Conservation (phyloP, 345 rosid genomes). For the Nephelium lappaceum region DNA sequence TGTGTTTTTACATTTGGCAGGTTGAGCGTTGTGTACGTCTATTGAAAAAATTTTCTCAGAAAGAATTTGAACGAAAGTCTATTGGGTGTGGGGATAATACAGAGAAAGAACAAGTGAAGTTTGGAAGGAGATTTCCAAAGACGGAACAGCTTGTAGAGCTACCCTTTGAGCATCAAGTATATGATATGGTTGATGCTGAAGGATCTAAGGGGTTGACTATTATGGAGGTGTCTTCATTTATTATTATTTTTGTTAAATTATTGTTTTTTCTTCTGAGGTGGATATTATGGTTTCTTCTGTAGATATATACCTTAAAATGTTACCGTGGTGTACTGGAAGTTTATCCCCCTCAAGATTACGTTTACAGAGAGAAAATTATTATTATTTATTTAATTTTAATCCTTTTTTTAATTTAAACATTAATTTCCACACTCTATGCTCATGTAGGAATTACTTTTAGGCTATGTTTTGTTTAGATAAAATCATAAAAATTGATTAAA, state of each 20-base stretch:
- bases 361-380: background rate
- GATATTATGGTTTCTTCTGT: background rate
- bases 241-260: conserved; percentile 4
- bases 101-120: conserved; percentile 55
- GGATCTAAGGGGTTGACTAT: conserved; percentile 68
- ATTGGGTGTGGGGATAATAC: conserved; percentile 34
- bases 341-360: background rate
- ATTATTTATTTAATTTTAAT: background rate
- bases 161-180: conserved; percentile 78
- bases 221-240: conserved; percentile 61
- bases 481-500: background rate
- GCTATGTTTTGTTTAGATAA: background rate
- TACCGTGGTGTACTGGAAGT: background rate
- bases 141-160: conserved; percentile 81
- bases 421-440: background rate
- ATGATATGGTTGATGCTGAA: conserved; percentile 82
- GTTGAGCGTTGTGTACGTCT: conserved; percentile 66
- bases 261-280: conserved; percentile 4
- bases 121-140: conserved; percentile 63
- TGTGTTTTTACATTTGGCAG: conserved; percentile 45
- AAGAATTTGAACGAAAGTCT: conserved; percentile 42
- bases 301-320: background rate
- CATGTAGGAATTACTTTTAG: background rate
- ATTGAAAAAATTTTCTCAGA: conserved; percentile 46
- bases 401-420: background rate